Evolutionary conservation across 257 asterid species (phyloP).

Genomic region (Rauvolfia tetraphylla): DNA sequence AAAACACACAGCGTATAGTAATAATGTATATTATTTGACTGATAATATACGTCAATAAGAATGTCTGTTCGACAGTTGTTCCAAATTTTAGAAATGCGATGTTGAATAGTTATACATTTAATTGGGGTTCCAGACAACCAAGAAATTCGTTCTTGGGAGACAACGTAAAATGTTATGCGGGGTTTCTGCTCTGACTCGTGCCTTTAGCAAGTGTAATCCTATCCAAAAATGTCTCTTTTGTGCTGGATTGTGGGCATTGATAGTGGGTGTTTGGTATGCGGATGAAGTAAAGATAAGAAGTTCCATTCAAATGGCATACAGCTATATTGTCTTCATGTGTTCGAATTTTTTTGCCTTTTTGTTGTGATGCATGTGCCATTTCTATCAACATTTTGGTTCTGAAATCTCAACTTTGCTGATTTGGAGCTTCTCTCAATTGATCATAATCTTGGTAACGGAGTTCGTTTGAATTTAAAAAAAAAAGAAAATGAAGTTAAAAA

Average conservation of each 20-base stretch:
- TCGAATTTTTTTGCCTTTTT: slow-evolving; percentile 46
- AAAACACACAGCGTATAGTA: no score
- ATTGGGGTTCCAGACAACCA: no score
- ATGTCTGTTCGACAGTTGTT: no score
- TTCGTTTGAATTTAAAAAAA: no score
- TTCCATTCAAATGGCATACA: slow-evolving; percentile 31
- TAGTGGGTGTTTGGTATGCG: slow-evolving; percentile 63
- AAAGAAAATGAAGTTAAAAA: no score
- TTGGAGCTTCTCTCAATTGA: no score
- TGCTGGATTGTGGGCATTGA: slow-evolving; percentile 48
- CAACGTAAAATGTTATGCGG: slow-evolving; percentile 7
- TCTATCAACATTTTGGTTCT: slow-evolving; percentile 29
- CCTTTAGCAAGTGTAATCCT: slow-evolving; percentile 19
- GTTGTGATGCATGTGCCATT: slow-evolving; percentile 69
- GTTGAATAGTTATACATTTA: no score
- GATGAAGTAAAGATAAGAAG: slow-evolving; percentile 43
- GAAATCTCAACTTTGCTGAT: background rate
- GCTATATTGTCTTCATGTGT: slow-evolving; percentile 39
- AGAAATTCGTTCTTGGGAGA: background rate
- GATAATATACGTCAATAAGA: no score
- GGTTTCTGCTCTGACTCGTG: background rate
- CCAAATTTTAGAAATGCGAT: no score
- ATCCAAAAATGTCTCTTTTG: slow-evolving; percentile 28
- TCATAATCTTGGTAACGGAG: no score
- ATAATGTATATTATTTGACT: no score